Evolutionary conservation across 2,329 filamentous ascomycete genomes (phyloP).

Genomic region (Sclerotinia borealis): DNA sequence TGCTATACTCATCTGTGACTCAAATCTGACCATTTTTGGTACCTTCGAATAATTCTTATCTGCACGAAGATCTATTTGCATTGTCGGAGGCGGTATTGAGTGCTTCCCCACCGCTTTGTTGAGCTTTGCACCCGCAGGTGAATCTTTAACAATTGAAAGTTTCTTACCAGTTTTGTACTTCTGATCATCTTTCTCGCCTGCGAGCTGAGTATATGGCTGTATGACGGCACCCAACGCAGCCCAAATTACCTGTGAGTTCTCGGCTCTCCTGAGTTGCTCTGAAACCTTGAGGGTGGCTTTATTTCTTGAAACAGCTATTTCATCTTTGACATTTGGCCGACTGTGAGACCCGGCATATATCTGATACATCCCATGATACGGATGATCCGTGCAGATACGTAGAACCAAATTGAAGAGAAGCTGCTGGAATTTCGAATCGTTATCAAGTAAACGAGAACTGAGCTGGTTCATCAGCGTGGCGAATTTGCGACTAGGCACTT

Average conservation of each 20-base stretch:
- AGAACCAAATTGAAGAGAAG: constrained; percentile 68
- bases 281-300: constrained; percentile 65
- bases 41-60: constrained; percentile 71
- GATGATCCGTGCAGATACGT: constrained; percentile 85
- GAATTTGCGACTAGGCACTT: constrained; percentile 87
- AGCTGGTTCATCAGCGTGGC: constrained; percentile 91
- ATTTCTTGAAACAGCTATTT: constrained; percentile 66
- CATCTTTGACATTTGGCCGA: constrained; percentile 64
- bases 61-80: constrained; percentile 70
- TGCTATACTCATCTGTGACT: constrained; percentile 74
- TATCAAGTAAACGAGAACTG: constrained; percentile 79
- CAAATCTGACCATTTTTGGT: constrained; percentile 67
- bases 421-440: constrained; percentile 64
- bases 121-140: constrained; percentile 56
- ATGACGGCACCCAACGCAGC: constrained; percentile 67
- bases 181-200: constrained; percentile 56
- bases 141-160: constrained; percentile 56
- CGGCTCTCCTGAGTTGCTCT: constrained; percentile 48
- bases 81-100: constrained; percentile 79
- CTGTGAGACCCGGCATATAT: constrained; percentile 78
- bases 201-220: constrained; percentile 57
- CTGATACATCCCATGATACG: constrained; percentile 95
- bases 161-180: constrained; percentile 64
- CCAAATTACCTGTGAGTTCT: constrained; percentile 54
- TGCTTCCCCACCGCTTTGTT: constrained; percentile 57